Evolutionary conservation across 2,329 filamentous ascomycete genomes (phyloP), one percentile per base, ranked within the genome.

Genomic region (Gnomoniopsis smithogilvyi): DNA sequence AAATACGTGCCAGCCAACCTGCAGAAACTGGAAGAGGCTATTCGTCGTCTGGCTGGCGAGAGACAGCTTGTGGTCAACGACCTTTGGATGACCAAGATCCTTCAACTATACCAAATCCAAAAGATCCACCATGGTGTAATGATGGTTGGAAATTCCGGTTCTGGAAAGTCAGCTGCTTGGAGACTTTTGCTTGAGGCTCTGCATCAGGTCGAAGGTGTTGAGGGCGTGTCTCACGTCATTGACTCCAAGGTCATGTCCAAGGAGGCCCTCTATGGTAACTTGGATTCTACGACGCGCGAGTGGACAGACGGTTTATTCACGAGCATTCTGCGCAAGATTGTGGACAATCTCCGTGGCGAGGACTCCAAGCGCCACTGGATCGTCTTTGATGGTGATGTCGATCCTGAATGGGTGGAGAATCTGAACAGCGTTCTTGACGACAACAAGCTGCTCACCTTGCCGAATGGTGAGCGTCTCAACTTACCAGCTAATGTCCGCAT

Each of bases 161-260:
- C 94, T 49, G 96, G 96, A 70, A 99, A 99, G 77, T 97, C 95
- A 45, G 87, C 90, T 1, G 91, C 95, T 6, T 99, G 96, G 95
- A 92, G 91, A 69, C 86, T 96, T 46, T 81, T 99, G 54, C 83
- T 99, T 21, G 90, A 96, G 68, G 95, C 96, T 17, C 77, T 99
- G 60, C 94, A 98, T 68, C 87, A 90, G 67, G 91, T 96, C 15
- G 95, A 99, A 72, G 88, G 89, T 24, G 82, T 96, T 7, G 96
- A 99, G 73, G 95, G 96, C 34, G 91, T 99, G 49, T 96, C 87
- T 65, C 95, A 99, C 70, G 91, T 99, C 58, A 99, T 99, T 67
- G 95, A 99, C 73, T 96, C 94, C 45, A 99, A 99, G 78, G 96
- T 99, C 73, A 99, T 99, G 95, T 96, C 93, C 54, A 99, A 99